phyloP scores from a whole-genome alignment of 306 rosid species.

The Dalbergia oliveri region DNA sequence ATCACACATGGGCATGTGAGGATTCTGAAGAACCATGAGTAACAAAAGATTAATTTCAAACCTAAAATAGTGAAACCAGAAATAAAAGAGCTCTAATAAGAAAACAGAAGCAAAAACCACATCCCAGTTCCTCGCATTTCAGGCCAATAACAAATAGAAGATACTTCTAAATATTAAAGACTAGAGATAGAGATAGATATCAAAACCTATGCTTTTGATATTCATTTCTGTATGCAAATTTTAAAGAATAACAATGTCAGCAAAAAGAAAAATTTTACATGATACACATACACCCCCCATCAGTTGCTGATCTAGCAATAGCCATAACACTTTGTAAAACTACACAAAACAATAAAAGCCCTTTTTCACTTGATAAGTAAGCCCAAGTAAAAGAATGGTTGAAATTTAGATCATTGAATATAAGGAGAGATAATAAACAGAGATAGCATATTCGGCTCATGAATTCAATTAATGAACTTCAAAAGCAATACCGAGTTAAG shows the following conservation, averaged over 20 bases:
- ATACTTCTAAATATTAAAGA: not conserved
- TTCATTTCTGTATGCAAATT: not conserved
- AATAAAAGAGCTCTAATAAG: slow-evolving; percentile 21
- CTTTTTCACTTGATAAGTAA: not conserved
- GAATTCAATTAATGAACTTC: not conserved
- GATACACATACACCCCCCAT: not conserved
- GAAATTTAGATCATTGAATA: not conserved
- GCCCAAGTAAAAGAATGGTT: not conserved
- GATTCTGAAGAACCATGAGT: slow-evolving; percentile 71
- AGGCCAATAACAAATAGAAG: not conserved
- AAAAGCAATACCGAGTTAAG: not conserved
- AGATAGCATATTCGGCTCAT: not conserved
- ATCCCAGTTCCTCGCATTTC: not conserved
- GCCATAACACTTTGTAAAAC: not conserved
- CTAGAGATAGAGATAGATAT: not conserved
- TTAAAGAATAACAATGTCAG: not conserved
- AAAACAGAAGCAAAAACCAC: slow-evolving; percentile 27
- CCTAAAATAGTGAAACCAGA: slow-evolving; percentile 30
- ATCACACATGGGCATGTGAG: slow-evolving; percentile 65
- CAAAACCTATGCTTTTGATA: not conserved
- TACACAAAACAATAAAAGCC: not conserved
- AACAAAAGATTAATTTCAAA: slow-evolving; percentile 52
- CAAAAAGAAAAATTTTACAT: not conserved
- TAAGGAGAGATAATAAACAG: not conserved
- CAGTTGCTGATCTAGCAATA: not conserved